phyloP scores from a whole-genome alignment of 805 yeast species.

The Maudiozyma serrabonitensis region DNA sequence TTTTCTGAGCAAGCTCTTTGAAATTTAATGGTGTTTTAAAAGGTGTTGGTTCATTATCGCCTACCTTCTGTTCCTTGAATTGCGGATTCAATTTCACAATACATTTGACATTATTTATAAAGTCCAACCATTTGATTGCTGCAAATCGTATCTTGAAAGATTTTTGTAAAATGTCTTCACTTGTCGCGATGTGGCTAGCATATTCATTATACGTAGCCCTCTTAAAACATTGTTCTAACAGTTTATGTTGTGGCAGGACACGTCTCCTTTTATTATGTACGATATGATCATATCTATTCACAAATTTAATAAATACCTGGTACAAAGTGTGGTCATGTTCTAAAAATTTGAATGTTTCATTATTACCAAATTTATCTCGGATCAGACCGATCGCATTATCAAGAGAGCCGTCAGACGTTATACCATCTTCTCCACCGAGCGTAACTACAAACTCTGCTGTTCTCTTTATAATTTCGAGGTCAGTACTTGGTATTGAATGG shows the following conservation, averaged over 20 bases:
- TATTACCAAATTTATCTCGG: constrained; percentile 25
- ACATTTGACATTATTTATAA: constrained; percentile 20
- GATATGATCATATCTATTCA: constrained; percentile 45
- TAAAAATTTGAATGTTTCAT: constrained; percentile 61
- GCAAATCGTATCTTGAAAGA: constrained; percentile 47
- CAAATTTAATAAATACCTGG: constrained; percentile 37
- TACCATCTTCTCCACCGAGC: neutral
- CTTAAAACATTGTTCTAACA: constrained; percentile 30
- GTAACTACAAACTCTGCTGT: constrained; percentile 51
- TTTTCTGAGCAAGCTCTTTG: neutral
- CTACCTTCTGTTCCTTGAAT: neutral
- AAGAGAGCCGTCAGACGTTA: constrained; percentile 27
- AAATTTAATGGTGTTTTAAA: constrained; percentile 2
- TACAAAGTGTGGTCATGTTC: constrained; percentile 51
- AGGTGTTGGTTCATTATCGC: neutral
- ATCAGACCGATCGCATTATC: constrained; percentile 27
- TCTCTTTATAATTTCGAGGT: constrained; percentile 57
- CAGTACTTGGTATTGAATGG: constrained; percentile 43
- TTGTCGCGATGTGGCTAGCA: constrained; percentile 29
- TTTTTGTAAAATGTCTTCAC: constrained; percentile 29
- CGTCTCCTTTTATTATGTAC: neutral
- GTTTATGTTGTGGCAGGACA: neutral
- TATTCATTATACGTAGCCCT: constrained; percentile 47
- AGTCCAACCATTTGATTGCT: constrained; percentile 82
- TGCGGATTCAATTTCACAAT: neutral